Evolutionary conservation across 78 protist species (phyloP).

Genomic region (Dictyostelium firmibasis): DNA sequence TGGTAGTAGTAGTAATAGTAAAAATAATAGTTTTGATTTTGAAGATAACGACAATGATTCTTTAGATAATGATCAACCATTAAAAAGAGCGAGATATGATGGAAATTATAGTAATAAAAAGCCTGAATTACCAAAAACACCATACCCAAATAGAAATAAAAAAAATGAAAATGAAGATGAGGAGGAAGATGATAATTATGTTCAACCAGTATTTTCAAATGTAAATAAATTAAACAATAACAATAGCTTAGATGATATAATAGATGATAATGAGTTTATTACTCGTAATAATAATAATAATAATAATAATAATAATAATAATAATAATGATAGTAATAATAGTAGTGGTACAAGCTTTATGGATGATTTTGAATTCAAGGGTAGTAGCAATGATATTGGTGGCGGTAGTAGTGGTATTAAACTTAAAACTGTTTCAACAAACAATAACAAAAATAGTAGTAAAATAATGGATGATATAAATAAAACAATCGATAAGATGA

Average conservation of each 20-base stretch:
- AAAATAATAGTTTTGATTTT: background rate
- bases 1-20: background rate
- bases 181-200: background rate
- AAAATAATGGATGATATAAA: background rate
- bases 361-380: conserved; percentile 10
- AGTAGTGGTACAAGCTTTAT: background rate
- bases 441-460: background rate
- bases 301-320: background rate
- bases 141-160: background rate
- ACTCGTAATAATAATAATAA: background rate
- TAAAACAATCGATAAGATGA: background rate
- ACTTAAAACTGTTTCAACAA: background rate
- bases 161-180: background rate
- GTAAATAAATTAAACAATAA: background rate
- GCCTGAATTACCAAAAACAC: background rate
- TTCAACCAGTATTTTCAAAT: conserved; percentile 10
- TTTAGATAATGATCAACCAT: background rate
- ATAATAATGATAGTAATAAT: background rate
- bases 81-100: background rate
- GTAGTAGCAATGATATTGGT: background rate
- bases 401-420: background rate
- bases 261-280: background rate
- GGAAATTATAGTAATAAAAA: background rate
- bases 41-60: background rate
- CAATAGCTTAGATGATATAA: background rate